Conservation (phyloP, 192 early-diverging fungal species). For the Rhizophagus clarus region DNA sequence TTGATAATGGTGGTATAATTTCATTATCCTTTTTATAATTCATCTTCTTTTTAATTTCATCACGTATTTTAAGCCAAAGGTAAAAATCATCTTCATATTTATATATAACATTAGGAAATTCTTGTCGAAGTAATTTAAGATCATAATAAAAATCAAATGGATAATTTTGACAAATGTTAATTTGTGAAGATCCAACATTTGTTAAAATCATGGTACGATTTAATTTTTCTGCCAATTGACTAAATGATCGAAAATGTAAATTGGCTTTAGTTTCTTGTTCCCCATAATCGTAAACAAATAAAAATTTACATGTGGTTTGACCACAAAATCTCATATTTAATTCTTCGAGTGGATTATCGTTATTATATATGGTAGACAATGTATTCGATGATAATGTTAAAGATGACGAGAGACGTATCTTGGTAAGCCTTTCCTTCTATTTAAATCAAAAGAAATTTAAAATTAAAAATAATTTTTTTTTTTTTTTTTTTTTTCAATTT, state of each 20-base stretch:
- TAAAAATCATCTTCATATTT: neutral
- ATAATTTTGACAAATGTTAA: neutral
- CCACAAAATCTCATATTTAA: constrained; percentile 23
- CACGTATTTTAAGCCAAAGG: constrained; percentile 1
- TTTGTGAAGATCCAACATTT: constrained; percentile 15
- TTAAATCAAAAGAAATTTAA: no score
- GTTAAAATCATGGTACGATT: constrained; percentile 5
- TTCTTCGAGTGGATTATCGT: neutral
- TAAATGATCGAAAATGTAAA: constrained; percentile 4
- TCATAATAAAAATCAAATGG: constrained; percentile 25
- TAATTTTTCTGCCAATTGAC: neutral
- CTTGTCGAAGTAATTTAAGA: neutral
- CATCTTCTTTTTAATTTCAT: neutral
- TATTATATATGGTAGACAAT: no score
- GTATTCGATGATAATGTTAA: no score
- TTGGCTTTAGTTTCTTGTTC: constrained; percentile 26
- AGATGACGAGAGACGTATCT: no score
- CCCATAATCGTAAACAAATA: neutral
- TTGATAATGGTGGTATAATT: no score
- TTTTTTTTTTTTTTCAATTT: no score
- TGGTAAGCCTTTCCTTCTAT: no score
- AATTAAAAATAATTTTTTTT: no score
- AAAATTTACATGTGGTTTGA: constrained; percentile 3
- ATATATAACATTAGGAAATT: neutral
- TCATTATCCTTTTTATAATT: no score